Base-by-base conservation (phyloP, 2,329 filamentous ascomycete genomes). In the Pseudopyrenochaeta lycopersici region DNA sequence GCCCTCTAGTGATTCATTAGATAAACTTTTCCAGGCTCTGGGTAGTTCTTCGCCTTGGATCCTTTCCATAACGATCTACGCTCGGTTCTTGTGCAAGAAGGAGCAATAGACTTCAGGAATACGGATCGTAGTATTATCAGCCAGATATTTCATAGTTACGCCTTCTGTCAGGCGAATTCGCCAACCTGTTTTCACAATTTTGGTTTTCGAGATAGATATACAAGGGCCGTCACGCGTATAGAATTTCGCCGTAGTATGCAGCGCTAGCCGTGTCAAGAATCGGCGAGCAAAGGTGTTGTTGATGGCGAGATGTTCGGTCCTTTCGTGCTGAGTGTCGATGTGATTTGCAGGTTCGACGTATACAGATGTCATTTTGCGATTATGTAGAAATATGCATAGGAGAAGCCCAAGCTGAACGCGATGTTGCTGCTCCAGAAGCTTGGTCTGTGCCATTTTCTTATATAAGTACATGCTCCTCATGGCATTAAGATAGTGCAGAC, bases 51-150 rank as follows among this genome's bases (percentile, higher is more conserved):
- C 43, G 36, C 77, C 76, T 14, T 67, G 46, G 31, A 79, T 73
- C 33, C 70, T 52, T 30, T 74, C 63, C 81, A 83, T 84, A 1
- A 82, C 70, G 35, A 83, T 81, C 58, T 80, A 80, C 0, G 77
- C 72, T 2, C 60, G 58, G 18, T 74, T 75, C 12, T 76, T 75
- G 54, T 76, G 70, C 2, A 72, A 50, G 46, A 83, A 83, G 21
- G 79, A 71, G 54, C 73, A 80, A 55, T 79, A 70, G 2, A 82
- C 70, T 12, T 75, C 74, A 1, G 81, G 81, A 0, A 82, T 76
- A 2, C 80, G 80, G 21, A 83, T 73, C 3, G 68, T 65, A 7
- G 79, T 82, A 35, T 79, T 67, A 20, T 68, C 35, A n/a, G 73
- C 64, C 32, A 82, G 54, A 47, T 76, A 80, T 18, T 69, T 57